Conservation (phyloP, 306 rosid species). For the Medicago truncatula region MtrunA17r5.0-ANR NC_053046.1:19184001-19184500, state of each 20-base stretch:
- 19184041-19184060: too few relatives aligned
- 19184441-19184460: background rate
- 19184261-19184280: conserved; percentile 39
- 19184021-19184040: too few relatives aligned
- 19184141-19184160: background rate
- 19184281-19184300: conserved; percentile 15
- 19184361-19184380: conserved; percentile 28
- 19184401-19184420: conserved; percentile 8
- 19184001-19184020: too few relatives aligned
- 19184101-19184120: too few relatives aligned
- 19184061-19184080: too few relatives aligned
- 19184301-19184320: conserved; percentile 22
- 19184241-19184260: conserved; percentile 50
- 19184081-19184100: too few relatives aligned
- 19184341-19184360: conserved; percentile 38
- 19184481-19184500: too few relatives aligned
- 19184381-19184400: conserved; percentile 30
- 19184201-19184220: conserved; percentile 26
- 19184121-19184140: too few relatives aligned
- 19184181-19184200: too few relatives aligned
- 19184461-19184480: too few relatives aligned
- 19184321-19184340: conserved; percentile 26
- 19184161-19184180: background rate
- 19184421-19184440: background rate
- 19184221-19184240: conserved; percentile 2